Evolutionary conservation across 2,329 filamentous ascomycete genomes (phyloP), one percentile per base, ranked within the genome.

Genomic region (Calonectria fujianensis): DNA sequence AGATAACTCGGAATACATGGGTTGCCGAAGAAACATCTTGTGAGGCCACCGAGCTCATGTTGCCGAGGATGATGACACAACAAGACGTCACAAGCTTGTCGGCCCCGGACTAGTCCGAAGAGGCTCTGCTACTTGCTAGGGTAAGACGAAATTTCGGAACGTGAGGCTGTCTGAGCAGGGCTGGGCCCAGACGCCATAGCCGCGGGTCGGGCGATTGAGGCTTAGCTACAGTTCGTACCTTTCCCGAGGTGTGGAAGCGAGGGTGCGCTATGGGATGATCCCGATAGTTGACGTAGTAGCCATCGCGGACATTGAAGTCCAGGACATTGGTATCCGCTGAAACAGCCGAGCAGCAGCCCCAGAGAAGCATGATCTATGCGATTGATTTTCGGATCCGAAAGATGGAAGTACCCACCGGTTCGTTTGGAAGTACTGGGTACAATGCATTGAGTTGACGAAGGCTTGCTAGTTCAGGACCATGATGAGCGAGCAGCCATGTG

Each of bases 21-120:
- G 73, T 74, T 78, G 74, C 79, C 79, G 79, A 80, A 78, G 75
- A 78, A 80, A 77, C 78, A 79, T 80, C 75, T 77, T 64, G 41
- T 41, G 54, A 70, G 67, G 64, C 65, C 50, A 72, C 31, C 29
- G 37, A 72, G 7, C 20, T 54, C 31, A 31, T 31, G 48, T 70
- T 70, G 70, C 71, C 79, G 79, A 79, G 78, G 79, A 80, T 68
- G 70, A 52, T 70, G 73, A 72, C 39, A 78, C 73, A 61, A 39
- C 54, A 72, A 76, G 75, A 79, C 77, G 79, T 79, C 79, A 79
- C 72, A 39, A 64, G 45, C 65, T 75, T 76, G 74, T 74, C 37
- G 59, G 68, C 54, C 24, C 63, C 79, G 79, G 79, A 70, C 73
- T 59, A 65, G 57, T 29, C 74, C 66, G 54, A 63, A 24, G 32